Evolutionary conservation across 768 basidiomycete species (phyloP).

Genomic region (Leccinum rimulosum): DNA sequence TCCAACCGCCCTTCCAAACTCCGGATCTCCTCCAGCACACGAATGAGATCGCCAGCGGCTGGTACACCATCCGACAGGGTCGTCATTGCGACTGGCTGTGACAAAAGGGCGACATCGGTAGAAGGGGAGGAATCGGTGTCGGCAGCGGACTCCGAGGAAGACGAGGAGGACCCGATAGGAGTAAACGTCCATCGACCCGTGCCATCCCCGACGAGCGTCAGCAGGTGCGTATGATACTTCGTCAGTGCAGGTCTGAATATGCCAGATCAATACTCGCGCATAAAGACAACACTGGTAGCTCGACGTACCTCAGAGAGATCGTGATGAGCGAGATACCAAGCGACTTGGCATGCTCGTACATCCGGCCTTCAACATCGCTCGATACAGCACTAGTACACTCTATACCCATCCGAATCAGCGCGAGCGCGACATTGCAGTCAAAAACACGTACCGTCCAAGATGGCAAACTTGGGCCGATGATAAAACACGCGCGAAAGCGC

Average conservation of each 20-base stretch:
- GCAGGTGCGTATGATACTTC: conserved; percentile 78
- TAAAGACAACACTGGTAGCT: too few species aligned
- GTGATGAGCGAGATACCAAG: conserved; percentile 91
- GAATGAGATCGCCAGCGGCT: conserved; percentile 18
- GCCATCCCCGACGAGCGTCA: too few species aligned
- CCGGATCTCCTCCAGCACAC: conserved; percentile 29
- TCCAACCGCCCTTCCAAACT: conserved; percentile 22
- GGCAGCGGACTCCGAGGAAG: not conserved
- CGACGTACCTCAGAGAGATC: conserved; percentile 74
- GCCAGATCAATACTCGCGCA: not conserved
- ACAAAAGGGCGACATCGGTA: not conserved
- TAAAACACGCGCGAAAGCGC: conserved; percentile 92
- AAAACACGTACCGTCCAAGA: conserved; percentile 70
- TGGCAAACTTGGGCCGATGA: conserved; percentile 76
- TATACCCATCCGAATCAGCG: conserved; percentile 25
- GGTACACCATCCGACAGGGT: not conserved
- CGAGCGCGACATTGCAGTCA: not conserved
- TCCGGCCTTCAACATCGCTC: conserved; percentile 91
- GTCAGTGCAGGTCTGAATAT: conserved; percentile 63
- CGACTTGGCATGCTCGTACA: conserved; percentile 92
- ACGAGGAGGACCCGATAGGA: not conserved
- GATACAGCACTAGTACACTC: conserved; percentile 97
- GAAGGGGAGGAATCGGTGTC: not conserved
- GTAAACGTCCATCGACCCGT: too few species aligned
- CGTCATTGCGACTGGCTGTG: not conserved